phyloP scores from a whole-genome alignment of 208 protist genomes.

The Acanthamoeba sp. region DNA sequence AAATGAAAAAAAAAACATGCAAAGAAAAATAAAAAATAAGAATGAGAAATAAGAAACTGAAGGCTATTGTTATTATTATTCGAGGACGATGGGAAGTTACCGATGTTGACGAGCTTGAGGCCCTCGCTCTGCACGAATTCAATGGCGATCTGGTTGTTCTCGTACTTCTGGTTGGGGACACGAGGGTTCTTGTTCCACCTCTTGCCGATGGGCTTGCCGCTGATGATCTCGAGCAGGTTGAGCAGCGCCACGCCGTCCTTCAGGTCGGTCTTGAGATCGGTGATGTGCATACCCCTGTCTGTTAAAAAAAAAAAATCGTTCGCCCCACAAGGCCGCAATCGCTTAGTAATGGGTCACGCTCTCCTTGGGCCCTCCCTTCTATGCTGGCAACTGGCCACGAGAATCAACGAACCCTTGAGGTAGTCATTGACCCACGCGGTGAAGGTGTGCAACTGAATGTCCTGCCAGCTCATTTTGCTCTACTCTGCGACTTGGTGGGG shows the following conservation, averaged over 20 bases:
- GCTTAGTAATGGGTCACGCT: too few relatives aligned
- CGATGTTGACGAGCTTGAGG: constrained; percentile 84
- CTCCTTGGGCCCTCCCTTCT: too few relatives aligned
- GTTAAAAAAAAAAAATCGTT: background rate
- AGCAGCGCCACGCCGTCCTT: constrained; percentile 32
- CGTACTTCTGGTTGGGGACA: constrained; percentile 37
- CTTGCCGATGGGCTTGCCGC: constrained; percentile 55
- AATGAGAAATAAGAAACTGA: background rate
- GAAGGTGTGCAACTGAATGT: constrained; percentile 50
- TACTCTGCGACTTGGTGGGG: background rate
- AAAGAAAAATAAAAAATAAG: background rate
- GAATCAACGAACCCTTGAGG: constrained; percentile 1
- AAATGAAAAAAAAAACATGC: too few relatives aligned
- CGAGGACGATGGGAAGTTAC: background rate
- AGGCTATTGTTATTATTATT: too few relatives aligned
- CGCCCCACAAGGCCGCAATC: background rate
- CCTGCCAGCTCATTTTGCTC: constrained; percentile 36
- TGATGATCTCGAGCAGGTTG: constrained; percentile 66
- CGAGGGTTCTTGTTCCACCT: constrained; percentile 69
- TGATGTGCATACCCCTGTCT: constrained; percentile 54
- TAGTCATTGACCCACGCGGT: constrained; percentile 42
- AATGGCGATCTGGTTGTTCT: constrained; percentile 79
- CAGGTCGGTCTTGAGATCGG: constrained; percentile 43
- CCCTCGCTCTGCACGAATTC: constrained; percentile 80
- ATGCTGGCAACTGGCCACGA: too few relatives aligned